Base-by-base conservation (phyloP, 169 alveolate genomes). In the Eimeria sp. region DNA sequence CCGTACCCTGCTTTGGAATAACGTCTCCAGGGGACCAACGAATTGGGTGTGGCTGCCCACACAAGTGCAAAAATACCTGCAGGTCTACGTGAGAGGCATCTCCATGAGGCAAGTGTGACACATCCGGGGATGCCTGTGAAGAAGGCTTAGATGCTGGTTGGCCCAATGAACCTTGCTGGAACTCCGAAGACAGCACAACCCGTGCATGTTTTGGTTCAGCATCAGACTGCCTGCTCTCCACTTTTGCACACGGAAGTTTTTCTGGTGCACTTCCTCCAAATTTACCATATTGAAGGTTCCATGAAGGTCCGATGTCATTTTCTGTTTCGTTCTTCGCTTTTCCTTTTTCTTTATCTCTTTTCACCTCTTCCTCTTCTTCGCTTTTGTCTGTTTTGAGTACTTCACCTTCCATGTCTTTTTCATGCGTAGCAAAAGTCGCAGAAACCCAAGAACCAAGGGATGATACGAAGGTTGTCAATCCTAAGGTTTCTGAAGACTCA, bases 391-490 rank as follows among this genome's bases (percentile, higher is more conserved):
- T 75, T 25, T 30, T n/a, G 13, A 11, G 54, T 47, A 7, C 30
- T 3, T 82, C 91, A 11, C 57, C 67, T 13, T 57, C 93, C 6
- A 20, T 45, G 3, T 86, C 93, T 61, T 43, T 63, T 7, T 63
- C 80, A 40, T 40, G 93, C 63, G 30, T 43, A 9, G 58, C 82
- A 47, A 86, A 86, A 61, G 93, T 82, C 65, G 82, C 93, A 58
- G 93, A 51, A 25, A 86, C 65, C 93, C 93, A 86, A n/a, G 93
- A 57, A 5, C 93, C 93, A 22, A 86, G n/a, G 43, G 93, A 22
- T 43, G 93, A 86, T 40, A 86, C 82, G 7, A 61, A n/a, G 30
- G 93, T 47, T 40, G 18, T 40, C 43, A 86, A 51, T 18, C 93
- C 93, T 86, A 86, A 20, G 13, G 57, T 82, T 63, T 86, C 78